Conservation (phyloP, 2,329 filamentous ascomycete genomes). For the Penicillium sp. region DNA sequence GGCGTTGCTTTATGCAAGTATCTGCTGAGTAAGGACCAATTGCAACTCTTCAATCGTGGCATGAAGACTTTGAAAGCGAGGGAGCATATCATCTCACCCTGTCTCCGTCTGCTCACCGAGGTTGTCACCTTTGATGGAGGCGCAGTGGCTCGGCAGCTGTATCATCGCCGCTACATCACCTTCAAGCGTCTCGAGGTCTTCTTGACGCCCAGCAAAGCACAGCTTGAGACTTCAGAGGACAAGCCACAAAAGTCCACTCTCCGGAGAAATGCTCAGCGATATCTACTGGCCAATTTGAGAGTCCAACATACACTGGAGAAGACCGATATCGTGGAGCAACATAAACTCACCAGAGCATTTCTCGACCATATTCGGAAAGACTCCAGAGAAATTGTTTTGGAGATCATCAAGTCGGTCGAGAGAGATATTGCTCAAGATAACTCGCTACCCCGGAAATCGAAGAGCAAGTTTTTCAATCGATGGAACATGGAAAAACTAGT, state of each 20-base stretch:
- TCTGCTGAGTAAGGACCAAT: constrained; percentile 73
- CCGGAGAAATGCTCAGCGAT: constrained; percentile 76
- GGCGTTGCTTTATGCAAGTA: constrained; percentile 78
- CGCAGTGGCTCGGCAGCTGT: constrained; percentile 70
- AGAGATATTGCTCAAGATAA: constrained; percentile 70
- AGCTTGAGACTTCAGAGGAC: constrained; percentile 56
- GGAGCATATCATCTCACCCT: constrained; percentile 84
- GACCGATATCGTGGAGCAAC: constrained; percentile 75
- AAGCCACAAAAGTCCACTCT: constrained; percentile 71
- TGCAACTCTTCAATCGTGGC: constrained; percentile 75
- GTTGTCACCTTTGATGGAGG: constrained; percentile 84
- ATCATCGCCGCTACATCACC: constrained; percentile 72
- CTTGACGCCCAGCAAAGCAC: constrained; percentile 63
- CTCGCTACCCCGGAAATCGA: constrained; percentile 68
- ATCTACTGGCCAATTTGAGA: constrained; percentile 74
- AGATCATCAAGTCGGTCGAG: constrained; percentile 70
- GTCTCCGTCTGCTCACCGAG: constrained; percentile 79
- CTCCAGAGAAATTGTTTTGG: constrained; percentile 68
- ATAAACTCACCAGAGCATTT: constrained; percentile 64
- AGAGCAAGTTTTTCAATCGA: constrained; percentile 72
- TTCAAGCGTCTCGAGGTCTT: constrained; percentile 79
- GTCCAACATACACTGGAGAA: constrained; percentile 75
- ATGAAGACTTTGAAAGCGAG: constrained; percentile 77
- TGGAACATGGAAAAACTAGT: constrained; percentile 70
- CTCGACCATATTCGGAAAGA: constrained; percentile 77